Base-by-base conservation (phyloP, 2,329 filamentous ascomycete species). In the Akanthomyces dipterigenus region DNA sequence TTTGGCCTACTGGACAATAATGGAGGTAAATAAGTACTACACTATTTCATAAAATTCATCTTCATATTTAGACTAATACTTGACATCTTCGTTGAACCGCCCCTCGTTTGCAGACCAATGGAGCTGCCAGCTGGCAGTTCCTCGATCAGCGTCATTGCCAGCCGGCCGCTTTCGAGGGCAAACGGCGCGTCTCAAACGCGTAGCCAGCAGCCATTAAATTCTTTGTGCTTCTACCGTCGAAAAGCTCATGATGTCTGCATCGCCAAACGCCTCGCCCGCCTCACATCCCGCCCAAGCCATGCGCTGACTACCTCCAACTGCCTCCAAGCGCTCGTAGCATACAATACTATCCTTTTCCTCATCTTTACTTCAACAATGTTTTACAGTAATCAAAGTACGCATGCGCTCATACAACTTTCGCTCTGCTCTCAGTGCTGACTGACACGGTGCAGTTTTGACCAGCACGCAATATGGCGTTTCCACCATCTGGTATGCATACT, bases 371-470 rank as follows among this genome's bases (percentile, higher is more conserved):
- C 6, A 16, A 48, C n/a, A 67, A 97, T 97, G 93, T 97, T 97
- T 73, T 98, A 96, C 78, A 96, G 90, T 69, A 91, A 96, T 77
- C 93, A 97, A 76, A 91, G 93, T 95, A 79, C 71, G 87, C 75
- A 22, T 12, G 40, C 12, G 4, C 18, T 28, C 34, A 22, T 16
- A 20, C 31, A 28, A 16, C 24, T 20, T n/a, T 18, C 5, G 9
- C 24, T 11, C 3, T n/a, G 5, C 11, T 3, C 24, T 38, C 28
- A 1, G 5, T 16, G 20, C 12, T 43, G 11, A 20, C 36, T 60
- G 77, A 67, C 22, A 11, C 24, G 48, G n/a, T 22, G 12, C 61
- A 88, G 85, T 99, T 63, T 84, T 99, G 60, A 95, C 88, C 3
- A 93, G 84, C 64, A 87, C 87, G 70, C 88, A 95, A 72, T 90